Evolutionary conservation across 495 filamentous ascomycete genomes (phyloP).

Genomic region (Clavariopsis aquatica): DNA sequence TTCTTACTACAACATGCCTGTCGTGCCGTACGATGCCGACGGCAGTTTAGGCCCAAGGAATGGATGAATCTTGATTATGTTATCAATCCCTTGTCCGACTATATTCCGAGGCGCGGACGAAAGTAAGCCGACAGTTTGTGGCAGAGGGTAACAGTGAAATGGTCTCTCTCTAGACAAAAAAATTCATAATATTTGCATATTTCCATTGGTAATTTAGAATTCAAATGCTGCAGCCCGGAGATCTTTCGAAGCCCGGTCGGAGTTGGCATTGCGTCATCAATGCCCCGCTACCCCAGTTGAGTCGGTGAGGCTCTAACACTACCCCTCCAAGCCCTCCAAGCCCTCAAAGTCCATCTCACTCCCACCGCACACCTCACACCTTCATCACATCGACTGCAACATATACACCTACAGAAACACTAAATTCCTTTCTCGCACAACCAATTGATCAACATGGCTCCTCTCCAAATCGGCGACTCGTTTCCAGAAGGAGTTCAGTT

Average conservation of each 20-base stretch:
- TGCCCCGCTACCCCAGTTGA: constrained; percentile 7
- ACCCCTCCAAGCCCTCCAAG: not conserved
- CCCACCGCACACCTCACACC: not conserved
- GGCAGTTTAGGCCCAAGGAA: not conserved
- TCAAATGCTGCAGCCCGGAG: not conserved
- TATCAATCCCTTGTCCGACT: not conserved
- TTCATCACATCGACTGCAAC: not conserved
- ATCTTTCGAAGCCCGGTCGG: not conserved
- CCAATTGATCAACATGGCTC: constrained; percentile 58
- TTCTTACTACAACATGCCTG: not conserved
- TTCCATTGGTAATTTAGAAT: not conserved
- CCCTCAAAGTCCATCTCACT: not conserved
- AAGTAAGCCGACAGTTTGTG: not conserved
- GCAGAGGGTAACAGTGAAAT: not conserved
- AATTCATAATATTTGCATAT: not conserved
- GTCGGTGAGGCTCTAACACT: not conserved
- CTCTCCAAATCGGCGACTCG: constrained; percentile 74
- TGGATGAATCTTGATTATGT: not conserved
- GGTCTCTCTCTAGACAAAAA: not conserved
- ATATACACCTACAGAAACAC: not conserved
- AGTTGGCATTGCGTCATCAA: constrained; percentile 5
- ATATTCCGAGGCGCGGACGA: constrained; percentile 5
- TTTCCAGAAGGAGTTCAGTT: constrained; percentile 82
- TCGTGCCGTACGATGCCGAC: not conserved
- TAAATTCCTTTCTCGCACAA: not conserved